Percentiles rank a stretch among this genome's conserved stretches.
Evolutionary conservation across 306 rosid genomes (phyloP).

Genomic region (Canavalia gladiata): DNA sequence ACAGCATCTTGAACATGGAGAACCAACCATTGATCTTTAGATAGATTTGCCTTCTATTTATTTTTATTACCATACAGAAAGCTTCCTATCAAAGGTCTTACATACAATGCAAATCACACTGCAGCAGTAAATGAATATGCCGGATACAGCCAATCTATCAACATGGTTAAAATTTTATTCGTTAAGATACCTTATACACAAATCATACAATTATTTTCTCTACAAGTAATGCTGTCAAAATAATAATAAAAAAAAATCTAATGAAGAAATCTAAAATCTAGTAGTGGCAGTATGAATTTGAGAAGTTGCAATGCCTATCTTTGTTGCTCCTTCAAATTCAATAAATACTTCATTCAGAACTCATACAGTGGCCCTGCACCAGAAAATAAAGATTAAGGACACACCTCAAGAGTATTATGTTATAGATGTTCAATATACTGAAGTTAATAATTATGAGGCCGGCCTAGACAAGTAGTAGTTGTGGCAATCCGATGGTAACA

Average conservation of each 20-base stretch:
- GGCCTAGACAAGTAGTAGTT: neutral
- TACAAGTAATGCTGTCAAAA: slow-evolving; percentile 12
- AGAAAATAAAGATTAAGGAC: slow-evolving; percentile 36
- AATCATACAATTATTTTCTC: slow-evolving; percentile 46
- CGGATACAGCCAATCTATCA: slow-evolving; percentile 17
- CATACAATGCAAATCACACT: slow-evolving; percentile 32
- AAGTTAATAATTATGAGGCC: slow-evolving; percentile 1
- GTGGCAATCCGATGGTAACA: slow-evolving; percentile 18
- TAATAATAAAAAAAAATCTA: neutral
- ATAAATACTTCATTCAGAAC: slow-evolving; percentile 43
- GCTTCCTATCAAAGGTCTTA: slow-evolving; percentile 7
- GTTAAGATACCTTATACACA: slow-evolving; percentile 23
- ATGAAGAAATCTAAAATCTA: slow-evolving; percentile 41
- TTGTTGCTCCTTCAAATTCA: slow-evolving; percentile 29
- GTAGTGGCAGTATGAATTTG: slow-evolving; percentile 19
- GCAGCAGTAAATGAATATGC: slow-evolving; percentile 20
- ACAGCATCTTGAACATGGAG: slow-evolving; percentile 19
- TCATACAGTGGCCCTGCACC: slow-evolving; percentile 57
- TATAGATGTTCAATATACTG: slow-evolving; percentile 10
- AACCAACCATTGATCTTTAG: slow-evolving; percentile 9
- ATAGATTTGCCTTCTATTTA: slow-evolving; percentile 6
- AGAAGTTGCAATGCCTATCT: slow-evolving; percentile 43
- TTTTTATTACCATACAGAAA: slow-evolving; percentile 35
- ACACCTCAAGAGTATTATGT: neutral
- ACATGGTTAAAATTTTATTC: slow-evolving; percentile 22